Base-by-base conservation (phyloP, 2,329 filamentous ascomycete species). In the Beauveria rudraprayagi region DNA sequence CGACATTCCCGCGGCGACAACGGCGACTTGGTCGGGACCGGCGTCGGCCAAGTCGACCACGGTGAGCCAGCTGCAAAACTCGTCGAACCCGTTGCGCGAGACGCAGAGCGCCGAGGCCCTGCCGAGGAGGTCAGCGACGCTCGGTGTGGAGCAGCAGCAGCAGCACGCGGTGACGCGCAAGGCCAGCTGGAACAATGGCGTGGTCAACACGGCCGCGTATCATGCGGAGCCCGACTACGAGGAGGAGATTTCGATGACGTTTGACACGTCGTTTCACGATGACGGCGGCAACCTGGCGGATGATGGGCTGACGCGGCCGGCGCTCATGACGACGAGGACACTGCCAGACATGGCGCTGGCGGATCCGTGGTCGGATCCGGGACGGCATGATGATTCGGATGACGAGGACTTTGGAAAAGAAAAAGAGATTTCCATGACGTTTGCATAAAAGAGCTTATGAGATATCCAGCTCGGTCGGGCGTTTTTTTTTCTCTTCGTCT, bases 351-450 rank as follows among this genome's bases (percentile, higher is more conserved):
- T 84, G 57, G 68, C 76, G 26, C 68, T 83, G 34, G 67, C 77
- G 63, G 76, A 93, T 80, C 82, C 89, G 1, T 93, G 90, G 90
- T 37, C 58, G 50, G 34, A 48, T 43, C 22, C 40, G 50, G 6
- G n/a, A 3, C 53, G 17, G 26, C n/a, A 60, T 16, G 41, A 53
- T 28, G 86, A 83, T 56, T 78, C 84, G 9, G 80, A 82, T 51
- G 87, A 90, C 50, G 83, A 87, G 34, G 83, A 89, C 57, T 89
- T 89, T 75, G 86, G 85, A 19, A 81, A 83, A 68, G 88, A 91
- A 72, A 84, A 85, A 70, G 88, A 91, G 73, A 89, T 93, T 65
- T 82, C 83, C 37, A 89, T 93, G 88, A 91, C 88, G 64, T 93
- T 93, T 83, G 90, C 88, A 73, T 90, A 77, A 66, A 53, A 34